Conservation (phyloP, 768 basidiomycete species). For the Rhizopogon rudus region DNA sequence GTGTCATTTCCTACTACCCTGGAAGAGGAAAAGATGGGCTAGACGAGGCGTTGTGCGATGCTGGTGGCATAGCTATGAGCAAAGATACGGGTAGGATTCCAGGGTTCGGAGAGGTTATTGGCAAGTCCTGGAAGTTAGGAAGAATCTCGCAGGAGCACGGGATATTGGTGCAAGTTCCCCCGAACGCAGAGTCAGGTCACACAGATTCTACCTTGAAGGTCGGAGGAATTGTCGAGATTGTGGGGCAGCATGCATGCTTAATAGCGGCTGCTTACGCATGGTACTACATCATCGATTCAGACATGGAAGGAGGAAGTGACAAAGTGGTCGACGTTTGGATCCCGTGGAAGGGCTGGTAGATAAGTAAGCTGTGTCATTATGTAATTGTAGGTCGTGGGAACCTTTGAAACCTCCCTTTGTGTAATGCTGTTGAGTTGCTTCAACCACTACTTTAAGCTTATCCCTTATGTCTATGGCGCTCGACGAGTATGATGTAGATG, state of each 20-base stretch:
- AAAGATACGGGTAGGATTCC: constrained; percentile 77
- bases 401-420: neutral
- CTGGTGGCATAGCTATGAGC: constrained; percentile 82
- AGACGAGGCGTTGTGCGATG: constrained; percentile 81
- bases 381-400: neutral
- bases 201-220: constrained; percentile 34
- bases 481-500: constrained; percentile 71
- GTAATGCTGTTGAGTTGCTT: neutral
- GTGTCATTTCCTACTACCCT: constrained; percentile 78
- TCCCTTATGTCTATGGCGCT: constrained; percentile 42
- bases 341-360: constrained; percentile 86
- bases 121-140: constrained; percentile 58
- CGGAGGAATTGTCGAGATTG: constrained; percentile 63
- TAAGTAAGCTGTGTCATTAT: neutral
- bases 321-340: constrained; percentile 79
- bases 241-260: constrained; percentile 85
- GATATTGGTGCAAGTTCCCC: constrained; percentile 42
- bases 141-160: constrained; percentile 80
- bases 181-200: constrained; percentile 6
- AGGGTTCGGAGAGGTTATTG: constrained; percentile 69
- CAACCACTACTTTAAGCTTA: neutral
- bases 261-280: constrained; percentile 76
- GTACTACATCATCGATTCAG: constrained; percentile 79
- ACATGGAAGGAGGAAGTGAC: constrained; percentile 39
- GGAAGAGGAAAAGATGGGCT: constrained; percentile 53